A percentile compares a stretch with the other conserved stretches of the same genome.
Conservation (phyloP, 208 protist genomes). For the Leishmania mexicana region DNA sequence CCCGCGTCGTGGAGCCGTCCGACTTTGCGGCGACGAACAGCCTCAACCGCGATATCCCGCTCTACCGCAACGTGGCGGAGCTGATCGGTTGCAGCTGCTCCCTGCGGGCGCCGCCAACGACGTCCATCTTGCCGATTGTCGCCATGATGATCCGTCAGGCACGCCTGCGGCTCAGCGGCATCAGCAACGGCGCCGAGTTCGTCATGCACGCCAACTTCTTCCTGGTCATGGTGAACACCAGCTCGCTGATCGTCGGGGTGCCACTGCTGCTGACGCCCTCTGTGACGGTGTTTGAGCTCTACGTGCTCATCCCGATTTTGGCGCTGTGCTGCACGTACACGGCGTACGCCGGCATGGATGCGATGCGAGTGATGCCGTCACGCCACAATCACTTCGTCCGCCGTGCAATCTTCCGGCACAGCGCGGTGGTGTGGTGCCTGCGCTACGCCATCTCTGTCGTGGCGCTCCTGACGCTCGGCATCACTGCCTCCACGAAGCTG, state of each 20-base stretch:
- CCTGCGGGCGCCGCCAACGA: conserved; percentile 68
- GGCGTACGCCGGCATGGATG: conserved; percentile 78
- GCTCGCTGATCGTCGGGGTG: conserved; percentile 56
- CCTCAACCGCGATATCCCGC: conserved; percentile 71
- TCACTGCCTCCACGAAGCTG: conserved; percentile 50
- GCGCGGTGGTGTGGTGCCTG: conserved; percentile 75
- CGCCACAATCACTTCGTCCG: conserved; percentile 88
- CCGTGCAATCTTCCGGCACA: conserved; percentile 80
- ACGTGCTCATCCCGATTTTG: conserved; percentile 82
- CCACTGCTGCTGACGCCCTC: conserved; percentile 75
- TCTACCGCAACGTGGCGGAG: conserved; percentile 88
- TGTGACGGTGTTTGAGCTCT: conserved; percentile 79
- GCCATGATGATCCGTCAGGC: conserved; percentile 85
- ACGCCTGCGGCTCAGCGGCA: conserved; percentile 79
- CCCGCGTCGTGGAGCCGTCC: conserved; percentile 70
- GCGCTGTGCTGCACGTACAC: conserved; percentile 83
- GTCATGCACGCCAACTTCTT: conserved; percentile 82
- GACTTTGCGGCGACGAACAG: conserved; percentile 60
- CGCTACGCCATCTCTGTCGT: conserved; percentile 76
- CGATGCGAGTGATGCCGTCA: conserved; percentile 86
- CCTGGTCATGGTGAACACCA: conserved; percentile 65
- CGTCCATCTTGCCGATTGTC: conserved; percentile 82
- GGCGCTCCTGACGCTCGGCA: conserved; percentile 65
- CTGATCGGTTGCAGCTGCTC: conserved; percentile 84
- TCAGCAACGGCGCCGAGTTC: conserved; percentile 86